A percentile compares a stretch with the other conserved stretches of the same genome.
Evolutionary conservation across 2,329 filamentous ascomycete species (phyloP).

Genomic region (Zymoseptoria passerinii): DNA sequence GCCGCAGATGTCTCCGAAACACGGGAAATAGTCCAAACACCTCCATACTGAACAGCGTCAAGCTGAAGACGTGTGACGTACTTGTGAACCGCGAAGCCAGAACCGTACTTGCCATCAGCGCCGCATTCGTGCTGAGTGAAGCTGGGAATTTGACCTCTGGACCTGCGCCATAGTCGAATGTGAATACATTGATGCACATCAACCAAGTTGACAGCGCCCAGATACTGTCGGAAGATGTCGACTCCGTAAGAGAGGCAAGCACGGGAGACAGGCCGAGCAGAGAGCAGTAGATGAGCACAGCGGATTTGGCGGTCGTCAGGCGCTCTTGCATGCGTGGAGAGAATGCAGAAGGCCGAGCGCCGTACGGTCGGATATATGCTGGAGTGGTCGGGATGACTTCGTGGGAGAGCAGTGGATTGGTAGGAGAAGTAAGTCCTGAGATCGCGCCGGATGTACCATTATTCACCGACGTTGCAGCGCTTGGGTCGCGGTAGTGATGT

Average conservation of each 20-base stretch:
- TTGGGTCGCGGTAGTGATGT: not conserved
- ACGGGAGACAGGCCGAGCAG: slow-evolving; percentile 89
- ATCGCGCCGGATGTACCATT: not conserved
- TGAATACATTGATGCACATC: slow-evolving; percentile 91
- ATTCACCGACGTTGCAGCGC: not conserved
- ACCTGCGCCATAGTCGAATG: slow-evolving; percentile 86
- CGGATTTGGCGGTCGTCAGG: slow-evolving; percentile 81
- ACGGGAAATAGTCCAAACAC: slow-evolving; percentile 98
- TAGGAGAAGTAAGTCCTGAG: slow-evolving; percentile 4
- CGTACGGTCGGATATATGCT: slow-evolving; percentile 29
- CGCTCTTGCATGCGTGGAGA: slow-evolving; percentile 53
- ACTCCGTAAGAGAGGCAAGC: slow-evolving; percentile 88
- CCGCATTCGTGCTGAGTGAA: slow-evolving; percentile 84
- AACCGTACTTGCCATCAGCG: slow-evolving; percentile 91
- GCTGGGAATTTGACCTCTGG: slow-evolving; percentile 57
- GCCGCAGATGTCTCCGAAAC: slow-evolving; percentile 78
- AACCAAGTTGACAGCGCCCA: slow-evolving; percentile 96
- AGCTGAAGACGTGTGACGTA: slow-evolving; percentile 87
- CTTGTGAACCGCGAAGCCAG: slow-evolving; percentile 80
- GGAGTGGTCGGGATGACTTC: slow-evolving; percentile 18
- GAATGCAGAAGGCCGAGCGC: slow-evolving; percentile 33
- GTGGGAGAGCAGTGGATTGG: slow-evolving; percentile 16
- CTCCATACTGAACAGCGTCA: slow-evolving; percentile 94
- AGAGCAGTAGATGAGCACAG: slow-evolving; percentile 84
- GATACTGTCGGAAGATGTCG: slow-evolving; percentile 87